Conservation (phyloP, 192 early-diverging fungal genomes). For the Obelidium mucronatum region DNA sequence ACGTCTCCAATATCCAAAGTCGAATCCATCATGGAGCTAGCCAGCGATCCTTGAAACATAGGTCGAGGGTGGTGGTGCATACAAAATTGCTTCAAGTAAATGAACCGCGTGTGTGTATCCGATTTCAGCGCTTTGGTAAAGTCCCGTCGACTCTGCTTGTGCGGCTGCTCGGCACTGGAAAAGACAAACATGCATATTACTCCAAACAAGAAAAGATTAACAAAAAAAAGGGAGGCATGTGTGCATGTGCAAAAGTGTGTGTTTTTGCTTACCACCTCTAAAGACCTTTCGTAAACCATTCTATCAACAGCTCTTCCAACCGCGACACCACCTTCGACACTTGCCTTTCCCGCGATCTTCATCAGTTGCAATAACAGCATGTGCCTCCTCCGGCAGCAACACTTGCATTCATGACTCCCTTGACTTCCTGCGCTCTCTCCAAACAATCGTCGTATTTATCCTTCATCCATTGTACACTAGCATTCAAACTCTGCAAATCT, state of each 20-base stretch:
- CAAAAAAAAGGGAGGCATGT: slow-evolving; percentile 5
- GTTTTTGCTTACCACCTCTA: slow-evolving; percentile 49
- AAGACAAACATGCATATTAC: too few species aligned
- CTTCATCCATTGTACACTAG: slow-evolving; percentile 88
- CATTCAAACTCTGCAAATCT: slow-evolving; percentile 55
- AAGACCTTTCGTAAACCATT: slow-evolving; percentile 51
- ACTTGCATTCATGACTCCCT: slow-evolving; percentile 20
- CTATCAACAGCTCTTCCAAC: slow-evolving; percentile 38
- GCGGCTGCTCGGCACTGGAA: slow-evolving; percentile 44
- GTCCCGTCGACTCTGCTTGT: slow-evolving; percentile 33
- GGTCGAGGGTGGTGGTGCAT: slow-evolving; percentile 22
- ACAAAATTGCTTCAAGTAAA: slow-evolving; percentile 50
- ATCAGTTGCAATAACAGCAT: too few species aligned
- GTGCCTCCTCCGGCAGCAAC: background rate
- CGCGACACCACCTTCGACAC: background rate
- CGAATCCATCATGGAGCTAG: slow-evolving; percentile 14
- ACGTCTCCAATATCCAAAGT: slow-evolving; percentile 11
- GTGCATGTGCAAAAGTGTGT: background rate
- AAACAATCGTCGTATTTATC: slow-evolving; percentile 90
- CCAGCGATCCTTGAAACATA: background rate
- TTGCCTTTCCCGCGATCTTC: slow-evolving; percentile 13
- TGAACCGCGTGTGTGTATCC: slow-evolving; percentile 52
- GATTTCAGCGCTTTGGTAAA: slow-evolving; percentile 34
- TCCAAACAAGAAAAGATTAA: background rate
- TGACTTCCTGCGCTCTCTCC: slow-evolving; percentile 73